phyloP scores from a whole-genome alignment of 805 yeast species.

The Candida succiphila region DNA sequence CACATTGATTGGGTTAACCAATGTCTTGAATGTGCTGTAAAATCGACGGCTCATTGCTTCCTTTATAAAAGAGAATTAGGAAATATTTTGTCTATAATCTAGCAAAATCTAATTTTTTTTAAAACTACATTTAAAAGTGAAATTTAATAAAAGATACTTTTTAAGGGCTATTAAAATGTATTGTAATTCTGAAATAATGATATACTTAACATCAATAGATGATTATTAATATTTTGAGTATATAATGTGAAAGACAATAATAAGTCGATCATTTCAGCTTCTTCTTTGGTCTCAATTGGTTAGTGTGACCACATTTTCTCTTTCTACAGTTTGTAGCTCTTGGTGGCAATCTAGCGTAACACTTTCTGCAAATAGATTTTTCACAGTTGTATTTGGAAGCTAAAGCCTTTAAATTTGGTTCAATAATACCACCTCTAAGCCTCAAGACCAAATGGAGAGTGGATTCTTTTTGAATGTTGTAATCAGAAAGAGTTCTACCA shows the following conservation, averaged over 20 bases:
- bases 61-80: neutral
- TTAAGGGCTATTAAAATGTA: neutral
- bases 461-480: slow-evolving; percentile 94
- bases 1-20: neutral
- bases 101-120: no score
- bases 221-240: no score
- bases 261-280: slow-evolving; percentile 73
- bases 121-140: no score
- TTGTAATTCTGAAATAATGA: neutral
- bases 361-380: slow-evolving; percentile 97
- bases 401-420: slow-evolving; percentile 97
- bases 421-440: slow-evolving; percentile 82
- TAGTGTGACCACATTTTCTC: slow-evolving; percentile 99
- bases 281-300: slow-evolving; percentile 99
- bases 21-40: neutral
- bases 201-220: neutral
- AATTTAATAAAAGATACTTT: no score
- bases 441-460: slow-evolving; percentile 51
- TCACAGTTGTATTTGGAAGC: slow-evolving; percentile 99
- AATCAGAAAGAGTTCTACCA: slow-evolving; percentile 89
- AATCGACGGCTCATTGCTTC: neutral
- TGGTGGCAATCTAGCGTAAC: slow-evolving; percentile 99
- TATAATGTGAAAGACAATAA: neutral
- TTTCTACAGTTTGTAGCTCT: slow-evolving; percentile 99
- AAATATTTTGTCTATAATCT: no score